phyloP scores from a whole-genome alignment of 2,329 filamentous ascomycete genomes.

The Xylariales sp. region DNA sequence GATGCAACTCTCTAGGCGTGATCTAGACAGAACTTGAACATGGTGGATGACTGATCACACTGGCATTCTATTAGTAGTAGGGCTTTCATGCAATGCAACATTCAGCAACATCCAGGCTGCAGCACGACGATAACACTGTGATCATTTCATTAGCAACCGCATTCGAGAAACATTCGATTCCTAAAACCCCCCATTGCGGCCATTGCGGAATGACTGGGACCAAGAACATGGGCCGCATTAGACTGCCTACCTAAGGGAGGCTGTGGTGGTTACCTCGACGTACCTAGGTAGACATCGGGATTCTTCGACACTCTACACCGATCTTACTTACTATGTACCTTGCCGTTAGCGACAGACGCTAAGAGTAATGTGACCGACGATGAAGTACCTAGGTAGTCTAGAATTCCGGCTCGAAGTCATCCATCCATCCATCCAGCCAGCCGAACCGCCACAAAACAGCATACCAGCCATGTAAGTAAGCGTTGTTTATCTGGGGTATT shows the following conservation, averaged over 20 bases:
- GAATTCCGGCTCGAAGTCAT: background rate
- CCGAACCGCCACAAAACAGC: background rate
- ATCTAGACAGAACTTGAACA: slow-evolving; percentile 1
- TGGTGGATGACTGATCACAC: slow-evolving; percentile 13
- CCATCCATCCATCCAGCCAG: background rate
- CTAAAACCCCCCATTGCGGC: background rate
- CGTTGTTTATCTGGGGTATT: slow-evolving; percentile 1
- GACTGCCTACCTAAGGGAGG: too few species aligned
- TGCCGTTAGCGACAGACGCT: slow-evolving; percentile 12
- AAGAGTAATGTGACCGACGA: slow-evolving; percentile 14
- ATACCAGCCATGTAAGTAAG: background rate
- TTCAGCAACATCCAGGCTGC: slow-evolving; percentile 19
- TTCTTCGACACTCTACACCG: slow-evolving; percentile 2
- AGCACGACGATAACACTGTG: slow-evolving; percentile 27
- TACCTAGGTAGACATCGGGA: background rate
- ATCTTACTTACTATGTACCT: background rate
- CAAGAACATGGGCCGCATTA: slow-evolving; percentile 31
- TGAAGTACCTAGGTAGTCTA: background rate
- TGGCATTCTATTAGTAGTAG: slow-evolving; percentile 6
- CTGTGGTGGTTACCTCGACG: too few species aligned
- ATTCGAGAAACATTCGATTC: slow-evolving; percentile 29
- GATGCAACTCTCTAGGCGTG: slow-evolving; percentile 23
- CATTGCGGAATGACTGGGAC: slow-evolving; percentile 15
- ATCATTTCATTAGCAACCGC: slow-evolving; percentile 1
- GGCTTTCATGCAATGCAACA: slow-evolving; percentile 35